Base-by-base conservation (phyloP, 805 yeast genomes). In the Metschnikowia dekortorum region DNA sequence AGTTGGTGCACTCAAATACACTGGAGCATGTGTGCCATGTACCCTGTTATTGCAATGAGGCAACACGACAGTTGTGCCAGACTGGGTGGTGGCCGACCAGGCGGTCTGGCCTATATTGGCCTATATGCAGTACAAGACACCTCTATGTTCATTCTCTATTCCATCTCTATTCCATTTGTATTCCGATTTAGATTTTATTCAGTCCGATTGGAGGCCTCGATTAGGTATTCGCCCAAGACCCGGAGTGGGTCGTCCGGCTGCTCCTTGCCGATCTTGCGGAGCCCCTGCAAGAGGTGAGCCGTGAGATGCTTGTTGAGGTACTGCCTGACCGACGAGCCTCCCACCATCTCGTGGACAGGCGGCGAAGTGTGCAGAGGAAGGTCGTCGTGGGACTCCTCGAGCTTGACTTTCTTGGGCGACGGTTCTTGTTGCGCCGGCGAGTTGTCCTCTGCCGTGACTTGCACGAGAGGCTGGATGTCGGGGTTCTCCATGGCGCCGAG, bases 261-360 rank as follows among this genome's bases (percentile, higher is more conserved):
- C 38, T 67, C 73, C 8, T 63, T 62, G 2, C 84, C 79, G 8
- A 86, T 69, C 51, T 71, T 66, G 48, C 80, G 69, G 73, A 86
- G 73, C 0, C 92, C 95, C 37, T 81, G 81, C 16, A 86, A 65
- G 16, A 87, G 61, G 14, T 76, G 76, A n/a, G 80, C 81, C 0
- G 90, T 83, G 32, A 87, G 77, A 47, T 82, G 71, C 53, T 79
- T 69, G 61, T 86, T 85, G 50, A 87, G 71, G 74, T 86, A 87
- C 57, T 75, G 78, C 55, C 96, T 76, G 1, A 84, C 75, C 0
- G 87, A 81, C 2, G 90, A 85, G 1, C 94, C 94, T 8, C 89
- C 87, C 13, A 82, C 80, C 28, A 80, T 70, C 51, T 79, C 80
- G 35, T 80, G 74, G 11, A 75, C 63, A 9, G 79, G 74, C 4